These are phyloP conservation scores for Bryum argenteum DNA, from an alignment of 225 moss, liverwort and hornwort species.

Conservation along the genomic window DNA sequence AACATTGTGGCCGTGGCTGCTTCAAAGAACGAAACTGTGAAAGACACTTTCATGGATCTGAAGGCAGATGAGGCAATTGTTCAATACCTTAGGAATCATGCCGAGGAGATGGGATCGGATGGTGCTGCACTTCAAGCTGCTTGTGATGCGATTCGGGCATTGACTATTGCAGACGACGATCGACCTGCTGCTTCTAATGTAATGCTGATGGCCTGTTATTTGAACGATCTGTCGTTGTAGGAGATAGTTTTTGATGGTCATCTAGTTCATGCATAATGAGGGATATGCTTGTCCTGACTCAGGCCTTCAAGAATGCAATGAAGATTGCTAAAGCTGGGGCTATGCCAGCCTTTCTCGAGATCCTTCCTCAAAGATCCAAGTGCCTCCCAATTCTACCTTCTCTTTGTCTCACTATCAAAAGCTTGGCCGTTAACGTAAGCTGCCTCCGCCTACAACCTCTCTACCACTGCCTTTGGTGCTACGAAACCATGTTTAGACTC, in stretches of 20 bases:
- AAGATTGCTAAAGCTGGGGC: constrained; percentile 91
- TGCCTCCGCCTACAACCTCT: constrained; percentile 21
- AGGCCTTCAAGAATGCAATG: constrained; percentile 91
- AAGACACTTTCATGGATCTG: constrained; percentile 68
- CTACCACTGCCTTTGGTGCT: too few relatives aligned
- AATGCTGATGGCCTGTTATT: constrained; percentile 23
- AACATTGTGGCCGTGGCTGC: constrained; percentile 68
- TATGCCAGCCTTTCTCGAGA: constrained; percentile 72
- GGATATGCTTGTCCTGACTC: constrained; percentile 29
- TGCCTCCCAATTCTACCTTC: constrained; percentile 65
- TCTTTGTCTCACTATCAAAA: constrained; percentile 79
- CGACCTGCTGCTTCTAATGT: constrained; percentile 89
- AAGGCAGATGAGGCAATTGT: constrained; percentile 72
- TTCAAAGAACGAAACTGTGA: constrained; percentile 71
- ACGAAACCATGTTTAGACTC: neutral
- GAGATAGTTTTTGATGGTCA: constrained; percentile 6
- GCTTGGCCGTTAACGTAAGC: constrained; percentile 90
- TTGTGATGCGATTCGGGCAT: constrained; percentile 82
- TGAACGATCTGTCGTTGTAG: constrained; percentile 14
- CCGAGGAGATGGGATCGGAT: constrained; percentile 59
- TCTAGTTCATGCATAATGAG: constrained; percentile 19
- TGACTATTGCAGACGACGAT: constrained; percentile 84
- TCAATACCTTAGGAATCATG: constrained; percentile 63
- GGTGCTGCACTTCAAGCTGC: constrained; percentile 78
- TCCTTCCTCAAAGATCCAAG: constrained; percentile 66